Conservation (phyloP, 768 basidiomycete species). For the Leccinellum albellum region DNA sequence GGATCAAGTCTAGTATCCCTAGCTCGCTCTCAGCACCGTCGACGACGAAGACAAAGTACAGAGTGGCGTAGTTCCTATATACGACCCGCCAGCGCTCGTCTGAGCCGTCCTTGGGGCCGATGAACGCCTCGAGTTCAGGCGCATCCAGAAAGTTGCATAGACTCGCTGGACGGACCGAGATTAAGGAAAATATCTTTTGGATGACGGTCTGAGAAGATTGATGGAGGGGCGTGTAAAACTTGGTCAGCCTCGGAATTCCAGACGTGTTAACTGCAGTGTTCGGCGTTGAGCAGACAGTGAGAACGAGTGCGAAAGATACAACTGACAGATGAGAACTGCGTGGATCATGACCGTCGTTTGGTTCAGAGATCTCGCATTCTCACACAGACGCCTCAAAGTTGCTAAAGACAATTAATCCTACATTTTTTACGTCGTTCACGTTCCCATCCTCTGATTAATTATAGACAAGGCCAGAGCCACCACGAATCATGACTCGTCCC, state of each 20-base stretch:
- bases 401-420: not conserved
- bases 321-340: conserved; percentile 79
- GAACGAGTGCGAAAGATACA: conserved; percentile 17
- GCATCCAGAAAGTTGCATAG: conserved; percentile 97
- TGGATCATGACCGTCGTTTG: conserved; percentile 61
- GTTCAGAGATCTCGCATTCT: not conserved
- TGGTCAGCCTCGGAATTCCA: conserved; percentile 78
- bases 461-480: too few relatives aligned
- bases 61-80: conserved; percentile 92
- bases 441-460: not conserved
- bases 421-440: too few relatives aligned
- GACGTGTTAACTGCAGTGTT: conserved; percentile 81
- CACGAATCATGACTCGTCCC: conserved; percentile 58
- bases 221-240: conserved; percentile 83
- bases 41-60: conserved; percentile 96
- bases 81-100: conserved; percentile 80
- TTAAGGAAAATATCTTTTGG: conserved; percentile 85
- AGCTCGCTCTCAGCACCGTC: conserved; percentile 96
- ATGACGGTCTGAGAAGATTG: conserved; percentile 61
- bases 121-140: conserved; percentile 74
- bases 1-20: conserved; percentile 93
- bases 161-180: conserved; percentile 73
- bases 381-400: not conserved
- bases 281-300: conserved; percentile 17
- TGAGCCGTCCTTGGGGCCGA: conserved; percentile 48